Evolutionary conservation across 306 rosid genomes (phyloP), one percentile per base, ranked within the genome.

Genomic region (Vigna hirtella): DNA sequence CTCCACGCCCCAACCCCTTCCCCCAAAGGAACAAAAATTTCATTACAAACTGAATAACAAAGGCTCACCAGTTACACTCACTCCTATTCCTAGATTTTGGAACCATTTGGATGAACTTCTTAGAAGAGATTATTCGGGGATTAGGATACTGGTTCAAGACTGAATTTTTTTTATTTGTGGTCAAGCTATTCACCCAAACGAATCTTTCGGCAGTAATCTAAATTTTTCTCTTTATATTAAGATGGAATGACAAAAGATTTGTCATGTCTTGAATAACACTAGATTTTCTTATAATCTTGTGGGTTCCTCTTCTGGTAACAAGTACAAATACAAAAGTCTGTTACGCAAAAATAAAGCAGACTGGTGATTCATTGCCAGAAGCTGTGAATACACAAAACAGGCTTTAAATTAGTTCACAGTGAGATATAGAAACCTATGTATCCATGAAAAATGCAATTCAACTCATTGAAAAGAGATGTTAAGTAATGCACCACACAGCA

Each of bases 361-460:
- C 40, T 55, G 20, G 49, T 59, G 62, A 72, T 15, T 51, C 49
- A 11, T 28, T 16, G 47, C 24, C 42, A 43, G 62, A 43, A 48
- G 34, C 34, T 58, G 51, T 55, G 53, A 42, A 55, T 22, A 12
- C 67, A 53, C 5, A 14, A 53, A 76, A 28, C 36, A 50, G 42
- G 18, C 4, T 49, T 59, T 30, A 16, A 56, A 12, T 11, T 81
- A 47, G 72, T 18, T 56, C 40, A 55, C 52, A 66, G 3, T 45
- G 63, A 74, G 22, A 47, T 72, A 66, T 9, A 34, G 26, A 57
- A 62, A 79, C 66, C 47, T 55, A 57, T 13, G 42, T 22, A n/a
- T 73, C 9, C 26, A 68, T 5, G 48, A 20, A 16, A 68, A 12
- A 80, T 49, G 16, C 72, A 68, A 47, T 63, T 81, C 77, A 81